Conservation (phyloP, 2,329 filamentous ascomycete genomes). For the Bipolaris victoriae region DNA sequence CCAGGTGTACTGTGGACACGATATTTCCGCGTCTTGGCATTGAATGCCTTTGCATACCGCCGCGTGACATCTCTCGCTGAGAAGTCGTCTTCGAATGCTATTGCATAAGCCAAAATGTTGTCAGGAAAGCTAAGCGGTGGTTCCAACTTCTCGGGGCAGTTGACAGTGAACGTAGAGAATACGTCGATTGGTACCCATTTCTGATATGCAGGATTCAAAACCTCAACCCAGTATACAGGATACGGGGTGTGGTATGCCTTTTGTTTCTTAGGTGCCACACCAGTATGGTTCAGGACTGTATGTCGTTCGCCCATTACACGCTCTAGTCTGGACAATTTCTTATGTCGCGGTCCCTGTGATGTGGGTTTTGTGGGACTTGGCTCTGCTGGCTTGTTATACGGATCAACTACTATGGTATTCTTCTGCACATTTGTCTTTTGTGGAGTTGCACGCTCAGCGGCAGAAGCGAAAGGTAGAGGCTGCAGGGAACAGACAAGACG, state of each 20-base stretch:
- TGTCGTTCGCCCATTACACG: conserved; percentile 41
- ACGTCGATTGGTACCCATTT: conserved; percentile 93
- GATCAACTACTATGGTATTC: conserved; percentile 39
- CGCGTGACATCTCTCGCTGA: conserved; percentile 83
- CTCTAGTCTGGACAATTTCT: conserved; percentile 42
- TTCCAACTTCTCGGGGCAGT: conserved; percentile 77
- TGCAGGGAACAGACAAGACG: conserved; percentile 92
- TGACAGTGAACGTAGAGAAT: conserved; percentile 78
- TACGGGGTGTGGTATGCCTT: conserved; percentile 72
- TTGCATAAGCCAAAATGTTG: conserved; percentile 81
- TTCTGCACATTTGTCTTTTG: conserved; percentile 30
- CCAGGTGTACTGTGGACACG: conserved; percentile 73
- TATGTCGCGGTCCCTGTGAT: conserved; percentile 30
- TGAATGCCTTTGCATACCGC: conserved; percentile 86
- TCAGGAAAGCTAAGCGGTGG: conserved; percentile 78
- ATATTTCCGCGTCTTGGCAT: conserved; percentile 82
- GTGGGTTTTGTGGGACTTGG: conserved; percentile 28
- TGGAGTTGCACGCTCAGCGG: conserved; percentile 40
- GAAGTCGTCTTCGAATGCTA: conserved; percentile 83
- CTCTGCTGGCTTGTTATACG: conserved; percentile 34
- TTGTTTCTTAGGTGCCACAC: conserved; percentile 46
- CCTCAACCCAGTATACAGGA: conserved; percentile 94
- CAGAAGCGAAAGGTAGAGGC: conserved; percentile 70
- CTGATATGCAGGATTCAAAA: conserved; percentile 82
- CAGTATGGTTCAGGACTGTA: conserved; percentile 31